A percentile compares a stretch with the other conserved stretches of the same genome.
phyloP scores from a whole-genome alignment of 495 filamentous ascomycete genomes.

The Penicillium canescens region DNA sequence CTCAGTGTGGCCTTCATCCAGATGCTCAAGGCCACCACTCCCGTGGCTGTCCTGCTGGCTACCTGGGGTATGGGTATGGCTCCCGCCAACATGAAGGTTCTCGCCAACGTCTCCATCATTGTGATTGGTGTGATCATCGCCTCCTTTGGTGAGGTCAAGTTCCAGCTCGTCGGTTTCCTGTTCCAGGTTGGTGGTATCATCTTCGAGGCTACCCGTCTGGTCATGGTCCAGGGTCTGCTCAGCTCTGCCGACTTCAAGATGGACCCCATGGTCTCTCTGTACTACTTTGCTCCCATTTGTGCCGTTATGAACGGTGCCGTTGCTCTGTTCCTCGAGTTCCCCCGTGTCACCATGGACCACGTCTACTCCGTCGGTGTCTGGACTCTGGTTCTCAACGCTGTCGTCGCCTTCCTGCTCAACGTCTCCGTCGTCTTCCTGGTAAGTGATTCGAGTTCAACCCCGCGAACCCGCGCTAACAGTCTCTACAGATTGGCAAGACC shows the following conservation, averaged over 20 bases:
- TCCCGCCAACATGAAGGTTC: slow-evolving; percentile 72
- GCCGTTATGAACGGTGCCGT: slow-evolving; percentile 84
- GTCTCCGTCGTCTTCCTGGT: slow-evolving; percentile 94
- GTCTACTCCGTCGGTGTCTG: slow-evolving; percentile 73
- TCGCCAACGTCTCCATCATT: slow-evolving; percentile 84
- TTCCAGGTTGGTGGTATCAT: slow-evolving; percentile 82
- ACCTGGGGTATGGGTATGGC: slow-evolving; percentile 82
- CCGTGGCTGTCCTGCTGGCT: slow-evolving; percentile 82
- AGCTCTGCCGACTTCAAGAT: slow-evolving; percentile 94
- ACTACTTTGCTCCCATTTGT: slow-evolving; percentile 95
- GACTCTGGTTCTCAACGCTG: slow-evolving; percentile 76
- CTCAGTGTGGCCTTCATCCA: slow-evolving; percentile 94
- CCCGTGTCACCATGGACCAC: slow-evolving; percentile 67
- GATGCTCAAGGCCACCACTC: slow-evolving; percentile 96
- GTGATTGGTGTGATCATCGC: slow-evolving; percentile 89
- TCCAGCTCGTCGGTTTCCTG: slow-evolving; percentile 81
- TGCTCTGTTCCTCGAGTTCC: slow-evolving; percentile 76
- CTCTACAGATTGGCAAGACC: slow-evolving; percentile 86
- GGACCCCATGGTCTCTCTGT: slow-evolving; percentile 93
- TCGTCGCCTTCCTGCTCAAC: slow-evolving; percentile 84
- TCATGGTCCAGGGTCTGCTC: slow-evolving; percentile 87
- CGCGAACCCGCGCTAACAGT: slow-evolving; percentile 4
- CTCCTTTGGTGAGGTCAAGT: slow-evolving; percentile 90
- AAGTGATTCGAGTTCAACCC: slow-evolving; percentile 36
- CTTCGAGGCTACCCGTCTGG: slow-evolving; percentile 88